A percentile compares a stretch with the other conserved stretches of the same genome.
Evolutionary conservation across 2,329 filamentous ascomycete species (phyloP).

Genomic region (Neophaeococcomyces mojaviensis): DNA sequence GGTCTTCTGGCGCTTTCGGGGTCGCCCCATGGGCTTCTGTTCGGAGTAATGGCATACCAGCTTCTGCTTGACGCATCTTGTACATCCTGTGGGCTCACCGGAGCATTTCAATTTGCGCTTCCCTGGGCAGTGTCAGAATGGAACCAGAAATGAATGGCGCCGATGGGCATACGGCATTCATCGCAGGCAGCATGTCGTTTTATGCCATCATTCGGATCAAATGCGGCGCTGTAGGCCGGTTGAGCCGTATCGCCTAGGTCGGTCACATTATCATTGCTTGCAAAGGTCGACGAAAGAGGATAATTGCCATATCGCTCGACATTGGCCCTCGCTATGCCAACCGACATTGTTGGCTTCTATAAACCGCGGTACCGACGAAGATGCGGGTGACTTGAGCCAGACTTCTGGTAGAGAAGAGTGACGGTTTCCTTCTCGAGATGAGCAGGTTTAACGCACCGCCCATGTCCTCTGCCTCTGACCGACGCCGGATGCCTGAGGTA

Average conservation of each 20-base stretch:
- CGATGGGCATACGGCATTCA: constrained; percentile 38
- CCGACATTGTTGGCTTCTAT: background rate
- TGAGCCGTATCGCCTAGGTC: constrained; percentile 11
- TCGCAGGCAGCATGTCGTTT: constrained; percentile 43
- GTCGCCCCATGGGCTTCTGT: constrained; percentile 43
- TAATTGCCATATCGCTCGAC: constrained; percentile 11
- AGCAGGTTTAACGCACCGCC: too few relatives aligned
- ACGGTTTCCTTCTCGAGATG: too few relatives aligned
- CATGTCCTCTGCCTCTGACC: too few relatives aligned
- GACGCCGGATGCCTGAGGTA: background rate
- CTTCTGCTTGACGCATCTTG: constrained; percentile 35
- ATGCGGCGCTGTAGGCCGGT: constrained; percentile 17
- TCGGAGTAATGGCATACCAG: constrained; percentile 39
- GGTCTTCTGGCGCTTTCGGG: constrained; percentile 34
- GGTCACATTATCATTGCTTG: constrained; percentile 12
- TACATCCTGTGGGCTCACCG: constrained; percentile 36
- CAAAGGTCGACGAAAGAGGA: constrained; percentile 14
- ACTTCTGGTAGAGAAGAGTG: too few relatives aligned
- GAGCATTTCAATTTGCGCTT: constrained; percentile 44
- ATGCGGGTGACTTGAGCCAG: too few relatives aligned
- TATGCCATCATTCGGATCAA: constrained; percentile 22
- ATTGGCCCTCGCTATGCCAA: constrained; percentile 4
- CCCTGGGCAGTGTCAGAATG: constrained; percentile 26
- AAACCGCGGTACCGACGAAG: too few relatives aligned
- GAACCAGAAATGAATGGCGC: constrained; percentile 15